Evolutionary conservation across 495 filamentous ascomycete genomes (phyloP).

Genomic region (Penicillium cataractarum): DNA sequence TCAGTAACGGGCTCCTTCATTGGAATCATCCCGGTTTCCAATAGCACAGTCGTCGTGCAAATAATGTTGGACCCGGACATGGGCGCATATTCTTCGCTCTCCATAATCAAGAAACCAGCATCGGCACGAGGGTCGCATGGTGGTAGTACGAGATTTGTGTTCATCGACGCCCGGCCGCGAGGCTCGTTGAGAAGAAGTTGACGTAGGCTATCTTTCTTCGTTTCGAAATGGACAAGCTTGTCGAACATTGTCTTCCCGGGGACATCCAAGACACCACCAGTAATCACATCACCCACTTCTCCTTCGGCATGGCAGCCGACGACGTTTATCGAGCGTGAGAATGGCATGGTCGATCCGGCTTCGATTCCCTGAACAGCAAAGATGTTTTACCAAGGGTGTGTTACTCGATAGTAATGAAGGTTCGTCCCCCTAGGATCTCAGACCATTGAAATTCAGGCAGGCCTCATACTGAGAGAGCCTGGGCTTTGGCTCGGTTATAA

Average conservation of each 20-base stretch:
- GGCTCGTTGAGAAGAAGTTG: conserved; percentile 43
- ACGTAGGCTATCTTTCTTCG: conserved; percentile 33
- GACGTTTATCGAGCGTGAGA: conserved; percentile 33
- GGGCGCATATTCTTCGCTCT: conserved; percentile 42
- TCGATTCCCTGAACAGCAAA: not conserved
- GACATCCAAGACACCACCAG: conserved; percentile 38
- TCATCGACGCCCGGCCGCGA: conserved; percentile 38
- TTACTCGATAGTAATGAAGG: not conserved
- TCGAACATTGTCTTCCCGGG: conserved; percentile 40
- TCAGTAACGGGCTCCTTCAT: conserved; percentile 40
- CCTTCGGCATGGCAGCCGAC: conserved; percentile 38
- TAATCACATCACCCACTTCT: conserved; percentile 41
- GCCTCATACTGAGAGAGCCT: not conserved
- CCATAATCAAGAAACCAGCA: conserved; percentile 45
- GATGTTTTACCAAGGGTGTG: not conserved
- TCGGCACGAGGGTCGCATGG: conserved; percentile 39
- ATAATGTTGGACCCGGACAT: conserved; percentile 46
- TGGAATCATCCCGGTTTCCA: conserved; percentile 42
- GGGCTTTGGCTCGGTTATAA: not conserved
- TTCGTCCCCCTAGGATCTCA: not conserved
- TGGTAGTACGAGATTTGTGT: conserved; percentile 40
- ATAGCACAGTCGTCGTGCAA: conserved; percentile 37
- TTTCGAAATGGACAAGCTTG: conserved; percentile 33
- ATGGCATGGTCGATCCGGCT: conserved; percentile 18
- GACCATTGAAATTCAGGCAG: not conserved